Conservation (phyloP, 2,329 filamentous ascomycete species). For the Phaeosphaeria sp. region DNA sequence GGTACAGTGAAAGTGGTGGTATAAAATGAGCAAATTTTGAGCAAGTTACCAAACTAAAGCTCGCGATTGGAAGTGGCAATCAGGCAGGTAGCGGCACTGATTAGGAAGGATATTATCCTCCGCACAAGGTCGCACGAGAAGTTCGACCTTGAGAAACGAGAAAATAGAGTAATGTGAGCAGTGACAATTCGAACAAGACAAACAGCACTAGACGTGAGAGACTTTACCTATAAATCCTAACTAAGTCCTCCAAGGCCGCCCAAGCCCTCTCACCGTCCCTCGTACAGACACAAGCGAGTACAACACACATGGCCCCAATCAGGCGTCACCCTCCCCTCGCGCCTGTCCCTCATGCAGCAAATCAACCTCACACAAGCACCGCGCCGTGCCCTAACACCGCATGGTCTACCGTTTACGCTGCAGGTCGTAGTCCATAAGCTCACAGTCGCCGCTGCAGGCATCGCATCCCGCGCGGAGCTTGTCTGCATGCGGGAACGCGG, state of each 20-base stretch:
- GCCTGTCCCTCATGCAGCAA: neutral
- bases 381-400: neutral
- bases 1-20: neutral
- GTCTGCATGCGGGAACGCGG: slow-evolving; percentile 15
- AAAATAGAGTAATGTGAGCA: neutral
- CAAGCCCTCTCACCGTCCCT: slow-evolving; percentile 11
- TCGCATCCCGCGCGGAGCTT: slow-evolving; percentile 10
- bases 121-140: neutral
- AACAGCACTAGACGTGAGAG: neutral
- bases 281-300: slow-evolving; percentile 4
- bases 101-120: neutral
- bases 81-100: neutral
- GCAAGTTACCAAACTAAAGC: slow-evolving; percentile 8
- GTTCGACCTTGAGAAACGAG: neutral
- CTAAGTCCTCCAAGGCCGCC: neutral
- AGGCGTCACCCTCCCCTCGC: neutral
- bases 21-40: slow-evolving; percentile 18
- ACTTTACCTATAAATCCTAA: neutral
- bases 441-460: slow-evolving; percentile 1
- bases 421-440: slow-evolving; percentile 6
- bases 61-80: neutral
- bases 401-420: neutral
- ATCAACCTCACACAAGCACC: slow-evolving; percentile 1
- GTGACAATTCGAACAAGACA: neutral
- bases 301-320: slow-evolving; percentile 7